Evolutionary conservation across 306 rosid species (phyloP).

Genomic region (Rosa persica): DNA sequence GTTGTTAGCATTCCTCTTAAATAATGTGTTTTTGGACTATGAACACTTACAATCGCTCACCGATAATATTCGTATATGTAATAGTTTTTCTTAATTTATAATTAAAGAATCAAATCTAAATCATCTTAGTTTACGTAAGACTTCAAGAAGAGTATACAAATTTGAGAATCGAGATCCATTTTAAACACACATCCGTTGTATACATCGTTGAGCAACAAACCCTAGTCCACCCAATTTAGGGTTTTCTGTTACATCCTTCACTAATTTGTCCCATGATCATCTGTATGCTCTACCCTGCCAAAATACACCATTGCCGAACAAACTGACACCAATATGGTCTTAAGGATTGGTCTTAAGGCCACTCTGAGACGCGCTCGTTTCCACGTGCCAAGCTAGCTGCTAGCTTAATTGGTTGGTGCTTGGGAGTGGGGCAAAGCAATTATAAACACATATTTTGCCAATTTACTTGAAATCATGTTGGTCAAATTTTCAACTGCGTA

Average conservation of each 20-base stretch:
- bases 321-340: neutral
- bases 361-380: neutral
- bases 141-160: no score
- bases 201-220: neutral
- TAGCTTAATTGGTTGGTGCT: neutral
- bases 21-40: no score
- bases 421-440: conserved; percentile 2
- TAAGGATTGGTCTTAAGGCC: neutral
- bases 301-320: neutral
- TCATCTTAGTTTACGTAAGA: no score
- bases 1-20: neutral
- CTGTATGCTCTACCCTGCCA: neutral
- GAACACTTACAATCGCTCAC: no score
- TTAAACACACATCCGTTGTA: no score
- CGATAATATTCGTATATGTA: no score
- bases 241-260: neutral
- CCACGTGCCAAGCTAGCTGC: neutral
- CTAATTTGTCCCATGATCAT: neutral
- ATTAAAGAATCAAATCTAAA: no score
- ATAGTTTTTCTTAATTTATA: no score
- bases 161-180: no score
- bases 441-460: neutral
- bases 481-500: conserved; percentile 23
- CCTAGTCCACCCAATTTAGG: neutral
- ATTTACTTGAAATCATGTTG: conserved; percentile 16